Evolutionary conservation across 2,329 filamentous ascomycete genomes (phyloP).

Genomic region (Fusarium fracticaudum): DNA sequence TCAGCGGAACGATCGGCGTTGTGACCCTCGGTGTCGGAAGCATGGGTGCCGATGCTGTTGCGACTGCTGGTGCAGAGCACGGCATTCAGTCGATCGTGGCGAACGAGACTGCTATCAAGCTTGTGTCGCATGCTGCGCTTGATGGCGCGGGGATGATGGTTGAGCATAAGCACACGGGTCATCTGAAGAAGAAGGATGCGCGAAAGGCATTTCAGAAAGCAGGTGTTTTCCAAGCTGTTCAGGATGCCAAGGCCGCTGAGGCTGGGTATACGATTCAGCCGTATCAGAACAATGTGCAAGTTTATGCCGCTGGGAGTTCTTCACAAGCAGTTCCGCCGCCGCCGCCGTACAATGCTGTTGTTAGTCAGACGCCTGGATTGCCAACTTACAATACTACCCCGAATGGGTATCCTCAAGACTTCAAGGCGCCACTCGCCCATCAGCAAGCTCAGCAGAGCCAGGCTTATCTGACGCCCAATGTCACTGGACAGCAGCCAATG

Average conservation of each 20-base stretch:
- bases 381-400: neutral
- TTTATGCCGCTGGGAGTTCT: neutral
- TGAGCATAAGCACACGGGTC: conserved; percentile 49
- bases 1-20: conserved; percentile 50
- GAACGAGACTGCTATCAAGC: conserved; percentile 49
- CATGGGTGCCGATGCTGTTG: conserved; percentile 49
- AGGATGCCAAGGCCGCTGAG: conserved; percentile 43
- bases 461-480: neutral
- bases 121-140: conserved; percentile 49
- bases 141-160: conserved; percentile 49
- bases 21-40: conserved; percentile 50
- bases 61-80: conserved; percentile 49
- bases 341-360: conserved; percentile 19
- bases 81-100: conserved; percentile 42
- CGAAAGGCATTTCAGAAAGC: conserved; percentile 47
- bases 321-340: conserved; percentile 10
- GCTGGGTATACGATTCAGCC: conserved; percentile 31
- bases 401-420: conserved; percentile 10
- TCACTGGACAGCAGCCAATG: neutral
- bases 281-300: conserved; percentile 19
- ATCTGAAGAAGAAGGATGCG: conserved; percentile 49
- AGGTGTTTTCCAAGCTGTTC: conserved; percentile 45
- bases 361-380: neutral
- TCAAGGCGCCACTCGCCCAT: neutral
- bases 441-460: neutral